Percentiles rank a stretch among this genome's conserved stretches.
Evolutionary conservation across 2,329 filamentous ascomycete species (phyloP).

Genomic region (Pezicula radicicola): DNA sequence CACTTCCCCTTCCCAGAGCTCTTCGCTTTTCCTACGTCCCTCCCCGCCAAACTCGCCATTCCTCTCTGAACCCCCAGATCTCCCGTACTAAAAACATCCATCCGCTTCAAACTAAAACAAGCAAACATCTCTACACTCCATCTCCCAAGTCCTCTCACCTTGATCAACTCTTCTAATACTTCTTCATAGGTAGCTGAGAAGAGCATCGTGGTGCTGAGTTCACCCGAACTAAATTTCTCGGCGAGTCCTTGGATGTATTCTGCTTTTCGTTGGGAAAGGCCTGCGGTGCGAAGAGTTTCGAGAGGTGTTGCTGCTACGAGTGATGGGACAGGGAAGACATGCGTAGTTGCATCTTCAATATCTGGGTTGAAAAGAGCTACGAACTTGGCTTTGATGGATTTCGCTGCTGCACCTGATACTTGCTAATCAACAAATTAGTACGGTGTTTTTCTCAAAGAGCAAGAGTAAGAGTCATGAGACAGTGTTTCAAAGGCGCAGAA

Average conservation of each 20-base stretch:
- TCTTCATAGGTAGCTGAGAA: slow-evolving; percentile 81
- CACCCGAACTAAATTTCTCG: slow-evolving; percentile 72
- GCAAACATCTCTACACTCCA: slow-evolving; percentile 99
- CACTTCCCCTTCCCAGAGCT: slow-evolving; percentile 79
- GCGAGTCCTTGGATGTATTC: slow-evolving; percentile 90
- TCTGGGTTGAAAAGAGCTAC: slow-evolving; percentile 62
- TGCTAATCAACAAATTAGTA: too few species aligned
- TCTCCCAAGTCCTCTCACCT: slow-evolving; percentile 79
- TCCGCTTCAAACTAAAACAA: slow-evolving; percentile 88
- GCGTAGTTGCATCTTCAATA: slow-evolving; percentile 23
- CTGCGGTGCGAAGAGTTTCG: slow-evolving; percentile 72
- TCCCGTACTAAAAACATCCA: slow-evolving; percentile 90
- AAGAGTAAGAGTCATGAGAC: too few species aligned
- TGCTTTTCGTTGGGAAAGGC: slow-evolving; percentile 89
- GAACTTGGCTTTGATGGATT: slow-evolving; percentile 85
- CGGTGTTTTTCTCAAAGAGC: too few species aligned
- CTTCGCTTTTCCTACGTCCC: slow-evolving; percentile 82
- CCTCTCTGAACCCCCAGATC: slow-evolving; percentile 92
- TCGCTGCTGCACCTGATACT: slow-evolving; percentile 80
- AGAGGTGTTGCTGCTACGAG: slow-evolving; percentile 65
- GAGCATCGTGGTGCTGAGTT: slow-evolving; percentile 73
- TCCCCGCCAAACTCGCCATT: slow-evolving; percentile 83
- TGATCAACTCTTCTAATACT: slow-evolving; percentile 75
- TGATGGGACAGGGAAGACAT: slow-evolving; percentile 70
- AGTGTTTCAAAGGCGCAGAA: too few species aligned